These are phyloP conservation scores for Tripterygium wilfordii DNA, from an alignment of 177 flowering plant species.

Conservation along the genomic window DNA sequence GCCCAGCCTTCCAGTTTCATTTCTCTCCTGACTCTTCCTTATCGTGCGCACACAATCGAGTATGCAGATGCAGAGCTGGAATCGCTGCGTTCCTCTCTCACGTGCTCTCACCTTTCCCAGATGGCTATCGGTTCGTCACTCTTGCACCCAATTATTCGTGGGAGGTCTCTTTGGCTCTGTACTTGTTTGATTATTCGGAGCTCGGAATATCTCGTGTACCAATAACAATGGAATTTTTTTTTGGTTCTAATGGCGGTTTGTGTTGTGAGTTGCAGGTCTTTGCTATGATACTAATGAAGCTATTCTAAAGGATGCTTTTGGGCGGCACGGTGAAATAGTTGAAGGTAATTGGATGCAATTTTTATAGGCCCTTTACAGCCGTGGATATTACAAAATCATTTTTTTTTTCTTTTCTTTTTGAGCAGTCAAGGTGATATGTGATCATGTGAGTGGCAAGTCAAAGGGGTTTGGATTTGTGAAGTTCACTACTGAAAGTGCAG, in stretches of 20 bases:
- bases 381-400: no score
- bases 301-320: constrained; percentile 52
- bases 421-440: constrained; percentile 67
- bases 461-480: constrained; percentile 74
- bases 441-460: constrained; percentile 56
- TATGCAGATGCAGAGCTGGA: constrained; percentile 4
- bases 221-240: no score
- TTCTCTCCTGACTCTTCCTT: no score
- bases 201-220: no score
- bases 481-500: constrained; percentile 43
- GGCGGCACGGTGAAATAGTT: constrained; percentile 44
- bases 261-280: constrained; percentile 44
- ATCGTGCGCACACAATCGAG: no score
- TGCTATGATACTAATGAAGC: constrained; percentile 72
- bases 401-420: background rate
- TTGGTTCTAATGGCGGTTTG: background rate
- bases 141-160: constrained; percentile 33
- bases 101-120: constrained; percentile 9
- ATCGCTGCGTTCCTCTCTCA: constrained; percentile 1
- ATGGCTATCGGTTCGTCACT: constrained; percentile 11
- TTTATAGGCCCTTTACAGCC: background rate
- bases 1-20: no score
- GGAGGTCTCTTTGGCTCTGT: constrained; percentile 25
- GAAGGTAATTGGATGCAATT: constrained; percentile 36
- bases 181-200: background rate